These are phyloP conservation scores for Moringa oleifera DNA, from an alignment of 345 rosid genomes.

Conservation along the genomic window DNA sequence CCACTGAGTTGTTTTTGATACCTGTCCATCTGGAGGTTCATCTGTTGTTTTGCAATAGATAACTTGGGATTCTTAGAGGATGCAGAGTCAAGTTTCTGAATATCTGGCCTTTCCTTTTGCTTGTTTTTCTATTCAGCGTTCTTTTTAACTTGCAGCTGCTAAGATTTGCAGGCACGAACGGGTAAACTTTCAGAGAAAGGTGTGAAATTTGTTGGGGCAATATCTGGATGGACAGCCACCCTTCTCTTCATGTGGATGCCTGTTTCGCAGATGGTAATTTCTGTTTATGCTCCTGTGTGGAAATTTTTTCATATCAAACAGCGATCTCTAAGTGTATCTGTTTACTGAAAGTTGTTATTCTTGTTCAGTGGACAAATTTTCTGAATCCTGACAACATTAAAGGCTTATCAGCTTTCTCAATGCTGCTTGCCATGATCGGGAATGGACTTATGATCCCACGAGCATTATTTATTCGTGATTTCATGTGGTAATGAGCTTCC, in stretches of 20 bases:
- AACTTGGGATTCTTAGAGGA: background rate
- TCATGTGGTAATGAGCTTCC: constrained; percentile 69
- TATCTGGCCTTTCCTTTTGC: background rate
- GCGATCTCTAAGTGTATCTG: constrained; percentile 1
- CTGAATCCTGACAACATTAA: constrained; percentile 75
- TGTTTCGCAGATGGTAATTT: constrained; percentile 72
- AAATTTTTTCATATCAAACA: constrained; percentile 5
- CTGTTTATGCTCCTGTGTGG: background rate
- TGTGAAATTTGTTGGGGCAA: constrained; percentile 51
- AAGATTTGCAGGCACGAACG: constrained; percentile 63
- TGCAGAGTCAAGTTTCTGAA: background rate
- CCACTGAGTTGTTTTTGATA: background rate
- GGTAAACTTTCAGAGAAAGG: constrained; percentile 71
- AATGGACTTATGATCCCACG: constrained; percentile 94
- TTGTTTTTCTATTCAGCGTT: background rate
- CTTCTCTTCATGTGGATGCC: constrained; percentile 99
- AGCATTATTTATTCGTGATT: constrained; percentile 82
- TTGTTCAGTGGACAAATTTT: constrained; percentile 84
- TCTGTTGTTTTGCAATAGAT: background rate
- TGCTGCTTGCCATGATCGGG: constrained; percentile 88
- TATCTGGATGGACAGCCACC: constrained; percentile 97
- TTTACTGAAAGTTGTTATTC: constrained; percentile 17
- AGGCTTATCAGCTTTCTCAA: constrained; percentile 77
- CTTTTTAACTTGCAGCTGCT: constrained; percentile 24
- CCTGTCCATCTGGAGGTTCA: background rate